Conservation (phyloP, 2,329 filamentous ascomycete species). For the Claviceps sorghi region DNA sequence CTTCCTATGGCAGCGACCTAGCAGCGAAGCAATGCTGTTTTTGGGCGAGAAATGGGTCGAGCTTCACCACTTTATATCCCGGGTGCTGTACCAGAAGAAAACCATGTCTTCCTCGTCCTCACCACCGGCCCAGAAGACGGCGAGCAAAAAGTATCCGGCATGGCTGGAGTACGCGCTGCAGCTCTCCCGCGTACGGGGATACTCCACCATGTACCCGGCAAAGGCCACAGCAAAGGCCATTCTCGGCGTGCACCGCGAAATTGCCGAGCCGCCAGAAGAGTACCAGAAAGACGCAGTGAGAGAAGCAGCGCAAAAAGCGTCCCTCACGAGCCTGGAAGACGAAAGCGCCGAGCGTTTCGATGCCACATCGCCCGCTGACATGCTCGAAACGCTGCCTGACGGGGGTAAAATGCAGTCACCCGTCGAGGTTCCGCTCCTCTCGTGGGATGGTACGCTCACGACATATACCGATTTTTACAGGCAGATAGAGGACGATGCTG, state of each 20-base stretch:
- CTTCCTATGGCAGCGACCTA: slow-evolving; percentile 77
- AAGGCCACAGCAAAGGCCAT: slow-evolving; percentile 38
- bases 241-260: slow-evolving; percentile 63
- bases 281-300: slow-evolving; percentile 20
- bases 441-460: slow-evolving; percentile 45
- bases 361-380: slow-evolving; percentile 25
- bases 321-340: slow-evolving; percentile 13
- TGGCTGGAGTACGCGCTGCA: slow-evolving; percentile 70
- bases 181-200: slow-evolving; percentile 61
- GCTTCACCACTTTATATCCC: slow-evolving; percentile 64
- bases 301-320: slow-evolving; percentile 3
- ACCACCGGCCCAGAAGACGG: slow-evolving; percentile 34
- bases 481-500: slow-evolving; percentile 36
- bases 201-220: slow-evolving; percentile 66
- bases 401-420: slow-evolving; percentile 29
- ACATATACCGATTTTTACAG: slow-evolving; percentile 25
- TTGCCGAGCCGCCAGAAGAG: slow-evolving; percentile 60
- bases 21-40: slow-evolving; percentile 67
- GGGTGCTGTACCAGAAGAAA: slow-evolving; percentile 36
- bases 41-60: slow-evolving; percentile 79
- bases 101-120: slow-evolving; percentile 15
- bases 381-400: slow-evolving; percentile 34
- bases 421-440: slow-evolving; percentile 41
- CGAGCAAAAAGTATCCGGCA: slow-evolving; percentile 55
- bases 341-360: slow-evolving; percentile 24